A percentile compares a stretch with the other conserved stretches of the same genome.
Conservation (phyloP, 345 rosid genomes). For the Eucalyptus grandis region DNA sequence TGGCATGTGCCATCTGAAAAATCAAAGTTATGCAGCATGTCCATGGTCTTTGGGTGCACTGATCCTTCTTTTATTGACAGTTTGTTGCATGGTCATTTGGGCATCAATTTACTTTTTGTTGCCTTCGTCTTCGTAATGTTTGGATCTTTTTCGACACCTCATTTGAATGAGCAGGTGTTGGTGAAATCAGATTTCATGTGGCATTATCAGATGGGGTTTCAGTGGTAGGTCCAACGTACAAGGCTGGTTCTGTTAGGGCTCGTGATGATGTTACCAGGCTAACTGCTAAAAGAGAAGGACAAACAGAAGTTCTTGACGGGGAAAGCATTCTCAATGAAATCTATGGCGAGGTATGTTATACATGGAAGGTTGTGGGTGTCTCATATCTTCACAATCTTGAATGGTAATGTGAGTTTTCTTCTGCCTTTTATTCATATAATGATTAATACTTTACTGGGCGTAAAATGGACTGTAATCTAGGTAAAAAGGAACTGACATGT, state of each 20-base stretch:
- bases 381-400: neutral
- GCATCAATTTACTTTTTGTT: neutral
- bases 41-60: neutral
- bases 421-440: neutral
- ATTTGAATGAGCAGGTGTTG: conserved; percentile 30
- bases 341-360: conserved; percentile 28
- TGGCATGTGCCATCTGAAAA: neutral
- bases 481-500: neutral
- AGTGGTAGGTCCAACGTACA: conserved; percentile 44
- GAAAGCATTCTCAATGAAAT: conserved; percentile 42
- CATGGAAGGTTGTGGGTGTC: neutral
- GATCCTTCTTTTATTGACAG: neutral
- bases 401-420: neutral
- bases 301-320: conserved; percentile 51
- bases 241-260: conserved; percentile 43
- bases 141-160: neutral
- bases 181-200: conserved; percentile 50
- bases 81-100: neutral
- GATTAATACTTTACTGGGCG: neutral
- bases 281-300: conserved; percentile 64
- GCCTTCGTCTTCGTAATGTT: neutral
- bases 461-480: neutral
- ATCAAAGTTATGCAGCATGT: neutral
- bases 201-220: conserved; percentile 56
- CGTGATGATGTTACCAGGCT: conserved; percentile 27